These are phyloP conservation scores for Aristolochia fimbriata DNA, from an alignment of 164 flowering plant species.

Conservation along the genomic window DNA sequence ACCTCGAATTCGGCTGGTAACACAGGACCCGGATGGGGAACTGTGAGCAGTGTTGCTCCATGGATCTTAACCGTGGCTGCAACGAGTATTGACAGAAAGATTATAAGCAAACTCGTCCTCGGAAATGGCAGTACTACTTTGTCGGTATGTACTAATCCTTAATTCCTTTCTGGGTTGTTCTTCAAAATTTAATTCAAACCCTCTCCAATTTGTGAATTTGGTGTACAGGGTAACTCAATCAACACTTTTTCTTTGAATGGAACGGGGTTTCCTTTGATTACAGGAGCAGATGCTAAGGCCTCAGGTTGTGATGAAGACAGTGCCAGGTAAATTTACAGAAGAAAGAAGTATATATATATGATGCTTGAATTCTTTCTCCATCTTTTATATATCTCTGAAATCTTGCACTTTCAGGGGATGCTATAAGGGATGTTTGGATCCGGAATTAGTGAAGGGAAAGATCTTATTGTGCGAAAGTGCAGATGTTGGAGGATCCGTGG, in stretches of 20 bases:
- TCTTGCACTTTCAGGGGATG: background rate
- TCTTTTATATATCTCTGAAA: background rate
- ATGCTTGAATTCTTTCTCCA: background rate
- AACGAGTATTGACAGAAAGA: background rate
- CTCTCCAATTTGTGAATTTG: too few relatives aligned
- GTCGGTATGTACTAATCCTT: background rate
- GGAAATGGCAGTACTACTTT: constrained; percentile 4
- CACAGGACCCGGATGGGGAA: background rate
- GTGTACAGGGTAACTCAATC: constrained; percentile 18
- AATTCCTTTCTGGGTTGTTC: too few relatives aligned
- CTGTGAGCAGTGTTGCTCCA: background rate
- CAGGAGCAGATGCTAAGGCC: constrained; percentile 24
- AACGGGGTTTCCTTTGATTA: constrained; percentile 21
- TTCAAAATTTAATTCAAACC: too few relatives aligned
- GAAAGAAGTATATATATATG: background rate
- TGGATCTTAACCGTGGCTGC: constrained; percentile 7
- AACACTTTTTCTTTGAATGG: constrained; percentile 24
- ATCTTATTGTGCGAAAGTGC: background rate
- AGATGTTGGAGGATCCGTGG: background rate
- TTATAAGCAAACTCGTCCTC: constrained; percentile 5
- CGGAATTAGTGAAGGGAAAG: background rate
- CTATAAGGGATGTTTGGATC: background rate
- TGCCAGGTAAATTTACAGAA: background rate
- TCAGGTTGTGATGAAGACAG: background rate
- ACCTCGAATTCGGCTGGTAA: constrained; percentile 2